Evolutionary conservation across 2,329 filamentous ascomycete species (phyloP), one percentile per base, ranked within the genome.

Genomic region (Lasiodiplodia theobromae): DNA sequence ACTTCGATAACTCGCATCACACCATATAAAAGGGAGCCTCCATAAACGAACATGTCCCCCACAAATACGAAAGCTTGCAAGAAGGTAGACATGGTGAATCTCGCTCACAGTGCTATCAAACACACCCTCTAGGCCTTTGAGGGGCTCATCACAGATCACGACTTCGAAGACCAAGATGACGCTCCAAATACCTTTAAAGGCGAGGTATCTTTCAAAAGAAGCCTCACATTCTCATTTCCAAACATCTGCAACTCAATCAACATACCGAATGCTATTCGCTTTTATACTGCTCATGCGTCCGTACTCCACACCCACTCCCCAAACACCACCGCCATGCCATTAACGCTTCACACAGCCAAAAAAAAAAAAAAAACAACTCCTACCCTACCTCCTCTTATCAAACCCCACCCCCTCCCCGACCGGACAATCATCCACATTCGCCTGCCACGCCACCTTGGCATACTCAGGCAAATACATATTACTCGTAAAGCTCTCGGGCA

Each of bases 391-490:
- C 44, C 40, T 62, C 56, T 63, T 63, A 16, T 53, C 53, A 21
- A 54, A 67, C 14, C 77, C 77, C 69, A 79, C 77, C 0, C 77
- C 77, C 28, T 69, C 69, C 0, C 78, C 80, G 4, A 82, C 76
- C 4, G 80, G 79, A 69, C 81, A 82, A 67, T 80, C 77, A 14
- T 77, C 74, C 6, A 81, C 74, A 71, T 81, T 75, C 2, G 67
- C 74, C 72, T 82, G 78, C 81, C 81, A 83, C 3, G 75, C 77
- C 44, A 78, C 68, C 73, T 79, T 77, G 37, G 81, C 81, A 71
- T 82, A 83, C 2, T 74, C 75, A 0, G 80, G 78, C 53, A 82
- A 66, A 65, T 81, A 82, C 62, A 73, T 79, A 66, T 82, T 82
- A 2, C 80, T 81, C 5, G 81, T 82, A 44, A 82, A 82, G n/a